phyloP scores from a whole-genome alignment of 2,329 filamentous ascomycete species.

The Curvularia spicifera region DNA sequence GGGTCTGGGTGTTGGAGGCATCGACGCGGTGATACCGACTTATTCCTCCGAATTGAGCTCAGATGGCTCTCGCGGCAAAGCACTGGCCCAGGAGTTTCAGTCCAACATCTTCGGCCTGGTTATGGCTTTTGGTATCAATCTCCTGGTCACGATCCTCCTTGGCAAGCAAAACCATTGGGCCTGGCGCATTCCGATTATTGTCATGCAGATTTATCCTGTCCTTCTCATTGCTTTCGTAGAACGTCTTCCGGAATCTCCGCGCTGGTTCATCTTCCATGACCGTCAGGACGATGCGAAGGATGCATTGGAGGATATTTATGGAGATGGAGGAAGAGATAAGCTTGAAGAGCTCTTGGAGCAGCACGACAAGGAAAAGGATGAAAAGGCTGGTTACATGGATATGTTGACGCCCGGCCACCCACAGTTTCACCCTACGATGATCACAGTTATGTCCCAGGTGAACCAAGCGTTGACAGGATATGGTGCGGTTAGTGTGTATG shows the following conservation, averaged over 20 bases:
- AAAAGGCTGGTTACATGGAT: conserved; percentile 60
- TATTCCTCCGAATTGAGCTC: conserved; percentile 64
- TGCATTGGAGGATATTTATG: conserved; percentile 58
- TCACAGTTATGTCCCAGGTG: conserved; percentile 68
- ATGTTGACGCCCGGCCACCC: conserved; percentile 63
- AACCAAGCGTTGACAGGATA: conserved; percentile 67
- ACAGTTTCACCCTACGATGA: conserved; percentile 66
- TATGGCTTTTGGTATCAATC: conserved; percentile 66
- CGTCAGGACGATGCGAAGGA: conserved; percentile 58
- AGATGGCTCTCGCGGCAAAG: conserved; percentile 64
- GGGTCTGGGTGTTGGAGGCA: conserved; percentile 65
- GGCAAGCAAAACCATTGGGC: conserved; percentile 66
- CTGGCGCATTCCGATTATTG: conserved; percentile 66
- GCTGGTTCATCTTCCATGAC: conserved; percentile 63
- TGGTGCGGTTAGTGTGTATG: conserved; percentile 67
- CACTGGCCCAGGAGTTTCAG: conserved; percentile 68
- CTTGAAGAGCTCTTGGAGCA: conserved; percentile 59
- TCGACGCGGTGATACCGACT: conserved; percentile 66
- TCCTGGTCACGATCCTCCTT: conserved; percentile 59
- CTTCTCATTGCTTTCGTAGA: conserved; percentile 61
- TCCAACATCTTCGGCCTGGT: conserved; percentile 68
- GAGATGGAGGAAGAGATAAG: conserved; percentile 57
- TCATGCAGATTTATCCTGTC: conserved; percentile 66
- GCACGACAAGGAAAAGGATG: conserved; percentile 58
- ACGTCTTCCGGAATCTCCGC: conserved; percentile 62